Percentiles rank a stretch among this genome's conserved stretches.
These are phyloP conservation scores for Scenedesmus sp. DNA, from an alignment of 163 green algal species.

Conservation along the genomic window DNA sequence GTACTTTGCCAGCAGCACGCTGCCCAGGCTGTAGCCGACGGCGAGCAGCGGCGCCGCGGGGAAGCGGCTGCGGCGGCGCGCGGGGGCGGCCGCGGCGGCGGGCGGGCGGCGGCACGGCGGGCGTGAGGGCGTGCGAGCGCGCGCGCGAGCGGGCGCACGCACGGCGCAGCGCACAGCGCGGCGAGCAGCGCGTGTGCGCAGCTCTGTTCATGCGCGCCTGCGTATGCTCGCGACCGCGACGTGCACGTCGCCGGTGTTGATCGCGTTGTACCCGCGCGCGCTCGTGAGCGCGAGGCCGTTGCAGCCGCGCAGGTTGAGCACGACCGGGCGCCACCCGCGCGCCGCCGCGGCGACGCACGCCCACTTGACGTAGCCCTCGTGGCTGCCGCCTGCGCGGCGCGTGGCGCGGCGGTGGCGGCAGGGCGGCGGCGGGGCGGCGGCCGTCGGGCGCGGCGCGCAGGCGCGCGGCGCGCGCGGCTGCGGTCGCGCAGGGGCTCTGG, in stretches of 20 bases:
- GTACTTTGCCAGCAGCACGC: slow-evolving; percentile 72
- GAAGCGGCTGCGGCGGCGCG: slow-evolving; percentile 51
- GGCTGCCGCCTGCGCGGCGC: slow-evolving; percentile 62
- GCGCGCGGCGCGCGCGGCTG: too few species aligned
- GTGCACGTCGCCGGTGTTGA: slow-evolving; percentile 67
- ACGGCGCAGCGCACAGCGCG: background rate
- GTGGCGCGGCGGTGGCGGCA: too few species aligned
- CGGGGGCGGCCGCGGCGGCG: too few species aligned
- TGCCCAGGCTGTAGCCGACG: slow-evolving; percentile 71
- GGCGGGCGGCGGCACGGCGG: too few species aligned
- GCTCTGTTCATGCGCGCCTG: slow-evolving; percentile 26
- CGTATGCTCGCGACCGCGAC: slow-evolving; percentile 60
- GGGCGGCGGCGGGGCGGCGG: too few species aligned
- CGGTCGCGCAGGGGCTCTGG: too few species aligned
- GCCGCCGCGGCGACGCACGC: slow-evolving; percentile 55
- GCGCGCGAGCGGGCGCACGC: background rate
- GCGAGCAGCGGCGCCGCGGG: slow-evolving; percentile 64
- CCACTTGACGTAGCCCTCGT: slow-evolving; percentile 80
- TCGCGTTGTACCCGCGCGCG: slow-evolving; percentile 62
- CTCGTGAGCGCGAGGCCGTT: slow-evolving; percentile 68
- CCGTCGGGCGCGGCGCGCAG: too few species aligned
- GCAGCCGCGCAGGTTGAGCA: slow-evolving; percentile 78
- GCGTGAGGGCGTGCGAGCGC: background rate
- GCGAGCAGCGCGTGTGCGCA: background rate
- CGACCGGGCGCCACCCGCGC: slow-evolving; percentile 65